These are phyloP conservation scores for Scutellaria minor DNA, from an alignment of 257 asterid genomes.

Conservation along the genomic window DNA sequence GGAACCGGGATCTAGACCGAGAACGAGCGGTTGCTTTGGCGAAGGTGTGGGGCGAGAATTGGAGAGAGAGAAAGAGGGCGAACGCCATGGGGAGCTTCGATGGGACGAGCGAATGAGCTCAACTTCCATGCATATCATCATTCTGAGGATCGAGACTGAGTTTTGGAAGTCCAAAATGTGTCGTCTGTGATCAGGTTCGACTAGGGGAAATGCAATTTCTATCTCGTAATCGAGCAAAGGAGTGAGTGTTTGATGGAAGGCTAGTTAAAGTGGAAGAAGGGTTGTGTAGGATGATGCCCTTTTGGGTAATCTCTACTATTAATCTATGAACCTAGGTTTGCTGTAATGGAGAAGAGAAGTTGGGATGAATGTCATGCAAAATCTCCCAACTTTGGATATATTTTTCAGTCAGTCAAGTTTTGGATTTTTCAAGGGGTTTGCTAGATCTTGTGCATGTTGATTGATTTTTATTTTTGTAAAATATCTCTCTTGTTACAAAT, in stretches of 20 bases:
- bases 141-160: slow-evolving; percentile 22
- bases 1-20: slow-evolving; percentile 72
- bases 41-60: slow-evolving; percentile 90
- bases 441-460: not conserved
- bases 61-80: slow-evolving; percentile 74
- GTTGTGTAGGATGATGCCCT: slow-evolving; percentile 17
- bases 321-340: slow-evolving; percentile 38
- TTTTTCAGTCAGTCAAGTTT: not conserved
- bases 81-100: slow-evolving; percentile 63
- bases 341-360: slow-evolving; percentile 16
- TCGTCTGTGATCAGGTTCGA: not conserved
- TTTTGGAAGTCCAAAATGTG: not conserved
- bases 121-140: not conserved
- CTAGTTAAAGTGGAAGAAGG: slow-evolving; percentile 5
- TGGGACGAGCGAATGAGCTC: slow-evolving; percentile 49
- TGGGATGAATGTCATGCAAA: slow-evolving; percentile 22
- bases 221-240: slow-evolving; percentile 19
- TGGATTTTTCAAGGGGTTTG: not conserved
- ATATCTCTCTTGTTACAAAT: too few species aligned
- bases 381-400: slow-evolving; percentile 26
- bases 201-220: not conserved
- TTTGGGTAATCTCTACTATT: slow-evolving; percentile 33
- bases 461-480: not conserved
- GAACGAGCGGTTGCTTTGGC: slow-evolving; percentile 95
- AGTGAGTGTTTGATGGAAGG: too few species aligned